A percentile compares a stretch with the other conserved stretches of the same genome.
phyloP scores from a whole-genome alignment of 805 yeast species.

The Spathaspora arborariae region DNA sequence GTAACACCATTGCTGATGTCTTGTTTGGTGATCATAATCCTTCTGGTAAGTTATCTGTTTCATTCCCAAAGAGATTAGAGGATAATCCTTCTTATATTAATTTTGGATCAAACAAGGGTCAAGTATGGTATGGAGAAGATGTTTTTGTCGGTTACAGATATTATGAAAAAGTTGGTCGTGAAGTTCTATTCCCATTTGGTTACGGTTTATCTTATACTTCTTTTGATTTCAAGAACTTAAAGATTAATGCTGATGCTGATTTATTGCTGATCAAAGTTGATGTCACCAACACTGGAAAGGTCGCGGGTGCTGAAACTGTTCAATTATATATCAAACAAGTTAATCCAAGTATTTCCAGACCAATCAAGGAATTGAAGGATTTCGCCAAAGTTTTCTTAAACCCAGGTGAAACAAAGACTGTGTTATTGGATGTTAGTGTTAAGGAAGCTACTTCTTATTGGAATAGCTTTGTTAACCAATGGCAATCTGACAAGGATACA shows the following conservation, averaged over 20 bases:
- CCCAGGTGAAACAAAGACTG: slow-evolving; percentile 41
- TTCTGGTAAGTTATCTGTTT: slow-evolving; percentile 52
- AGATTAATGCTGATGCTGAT: slow-evolving; percentile 23
- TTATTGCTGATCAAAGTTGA: slow-evolving; percentile 29
- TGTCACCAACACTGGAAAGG: slow-evolving; percentile 46
- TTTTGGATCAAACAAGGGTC: slow-evolving; percentile 49
- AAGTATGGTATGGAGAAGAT: slow-evolving; percentile 61
- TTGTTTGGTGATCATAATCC: slow-evolving; percentile 60
- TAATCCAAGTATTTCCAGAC: slow-evolving; percentile 42
- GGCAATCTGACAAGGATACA: slow-evolving; percentile 51
- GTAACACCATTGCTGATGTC: slow-evolving; percentile 58
- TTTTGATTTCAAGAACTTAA: slow-evolving; percentile 40
- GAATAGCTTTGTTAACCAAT: slow-evolving; percentile 44
- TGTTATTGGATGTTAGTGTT: slow-evolving; percentile 33
- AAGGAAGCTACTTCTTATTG: slow-evolving; percentile 55
- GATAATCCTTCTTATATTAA: slow-evolving; percentile 58
- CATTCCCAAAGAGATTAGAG: slow-evolving; percentile 49
- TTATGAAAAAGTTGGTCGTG: slow-evolving; percentile 49
- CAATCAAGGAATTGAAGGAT: slow-evolving; percentile 58
- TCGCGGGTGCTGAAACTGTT: slow-evolving; percentile 51
- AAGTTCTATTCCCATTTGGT: slow-evolving; percentile 59
- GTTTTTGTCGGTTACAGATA: slow-evolving; percentile 60
- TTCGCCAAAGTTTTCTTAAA: slow-evolving; percentile 46
- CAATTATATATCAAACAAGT: slow-evolving; percentile 48
- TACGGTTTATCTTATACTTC: slow-evolving; percentile 58